Conservation (phyloP, 257 asterid species). For the Jasminum sambac region DNA sequence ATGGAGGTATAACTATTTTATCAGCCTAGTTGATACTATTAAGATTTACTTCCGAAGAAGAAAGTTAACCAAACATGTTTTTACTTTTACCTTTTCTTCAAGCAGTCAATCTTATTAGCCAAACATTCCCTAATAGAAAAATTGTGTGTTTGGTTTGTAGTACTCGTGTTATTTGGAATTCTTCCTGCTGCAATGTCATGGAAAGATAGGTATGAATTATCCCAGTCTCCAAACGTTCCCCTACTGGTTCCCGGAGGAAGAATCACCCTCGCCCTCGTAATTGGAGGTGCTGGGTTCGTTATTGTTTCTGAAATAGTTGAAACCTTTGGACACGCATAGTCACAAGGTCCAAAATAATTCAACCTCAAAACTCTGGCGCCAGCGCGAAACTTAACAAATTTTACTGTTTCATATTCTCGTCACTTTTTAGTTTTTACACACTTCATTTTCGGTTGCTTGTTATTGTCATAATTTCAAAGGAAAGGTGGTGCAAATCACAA, state of each 20-base stretch:
- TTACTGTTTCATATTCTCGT: background rate
- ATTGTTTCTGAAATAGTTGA: slow-evolving; percentile 61
- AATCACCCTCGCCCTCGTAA: slow-evolving; percentile 64
- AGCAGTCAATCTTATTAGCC: too few relatives aligned
- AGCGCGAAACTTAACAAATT: background rate
- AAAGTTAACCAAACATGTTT: background rate
- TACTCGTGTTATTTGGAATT: slow-evolving; percentile 77
- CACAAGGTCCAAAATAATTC: background rate
- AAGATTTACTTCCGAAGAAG: background rate
- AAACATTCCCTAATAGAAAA: background rate
- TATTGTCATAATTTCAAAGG: background rate
- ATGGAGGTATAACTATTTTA: slow-evolving; percentile 63
- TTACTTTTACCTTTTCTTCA: background rate
- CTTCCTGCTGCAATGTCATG: slow-evolving; percentile 95
- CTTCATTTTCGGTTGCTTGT: too few relatives aligned
- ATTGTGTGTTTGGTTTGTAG: slow-evolving; percentile 30
- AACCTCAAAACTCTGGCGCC: background rate
- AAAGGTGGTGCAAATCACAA: too few relatives aligned
- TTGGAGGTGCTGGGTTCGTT: slow-evolving; percentile 69
- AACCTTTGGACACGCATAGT: slow-evolving; percentile 43
- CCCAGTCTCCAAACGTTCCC: slow-evolving; percentile 38
- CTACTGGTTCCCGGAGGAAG: slow-evolving; percentile 79
- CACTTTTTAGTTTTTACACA: background rate
- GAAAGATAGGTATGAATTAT: slow-evolving; percentile 61
- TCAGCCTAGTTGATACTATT: background rate